Conservation (phyloP, 768 basidiomycete genomes). For the Candolleomyces efflorescens region DNA sequence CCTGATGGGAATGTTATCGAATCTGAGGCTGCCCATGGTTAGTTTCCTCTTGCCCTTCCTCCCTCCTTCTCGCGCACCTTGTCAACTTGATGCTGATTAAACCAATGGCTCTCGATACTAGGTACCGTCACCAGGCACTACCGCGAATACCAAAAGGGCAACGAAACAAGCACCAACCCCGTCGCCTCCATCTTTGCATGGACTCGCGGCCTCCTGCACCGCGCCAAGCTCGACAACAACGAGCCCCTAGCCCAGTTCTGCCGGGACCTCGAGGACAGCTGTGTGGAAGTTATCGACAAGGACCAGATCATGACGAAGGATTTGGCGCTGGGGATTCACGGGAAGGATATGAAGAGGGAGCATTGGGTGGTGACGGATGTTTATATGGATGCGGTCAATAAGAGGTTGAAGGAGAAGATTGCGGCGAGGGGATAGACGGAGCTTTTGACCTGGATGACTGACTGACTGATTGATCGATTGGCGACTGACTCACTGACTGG, state of each 20-base stretch:
- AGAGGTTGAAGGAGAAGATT: constrained; percentile 43
- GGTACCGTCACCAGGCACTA: constrained; percentile 95
- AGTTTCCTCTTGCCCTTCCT: constrained; percentile 1
- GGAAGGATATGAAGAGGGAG: constrained; percentile 85
- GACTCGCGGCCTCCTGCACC: constrained; percentile 92
- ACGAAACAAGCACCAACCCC: constrained; percentile 97
- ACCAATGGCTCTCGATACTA: too few species aligned
- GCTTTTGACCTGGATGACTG: too few species aligned
- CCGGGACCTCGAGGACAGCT: constrained; percentile 75
- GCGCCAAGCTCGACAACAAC: constrained; percentile 89
- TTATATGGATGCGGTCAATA: constrained; percentile 90
- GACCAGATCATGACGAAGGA: constrained; percentile 98
- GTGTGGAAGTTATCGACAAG: constrained; percentile 86
- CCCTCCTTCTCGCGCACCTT: background rate
- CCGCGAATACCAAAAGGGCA: constrained; percentile 95
- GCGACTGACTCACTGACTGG: too few species aligned
- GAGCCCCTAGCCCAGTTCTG: constrained; percentile 71
- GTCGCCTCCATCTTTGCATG: constrained; percentile 98
- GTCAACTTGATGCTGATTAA: too few species aligned
- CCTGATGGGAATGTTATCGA: constrained; percentile 93
- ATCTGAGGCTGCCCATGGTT: constrained; percentile 93
- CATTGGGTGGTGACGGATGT: constrained; percentile 96
- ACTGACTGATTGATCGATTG: too few species aligned
- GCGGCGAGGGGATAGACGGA: constrained; percentile 13
- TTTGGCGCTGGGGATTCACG: constrained; percentile 90